Percentiles rank a stretch among this genome's conserved stretches.
phyloP scores from a whole-genome alignment of 331 rosid species.

The Malus hybrid region DNA sequence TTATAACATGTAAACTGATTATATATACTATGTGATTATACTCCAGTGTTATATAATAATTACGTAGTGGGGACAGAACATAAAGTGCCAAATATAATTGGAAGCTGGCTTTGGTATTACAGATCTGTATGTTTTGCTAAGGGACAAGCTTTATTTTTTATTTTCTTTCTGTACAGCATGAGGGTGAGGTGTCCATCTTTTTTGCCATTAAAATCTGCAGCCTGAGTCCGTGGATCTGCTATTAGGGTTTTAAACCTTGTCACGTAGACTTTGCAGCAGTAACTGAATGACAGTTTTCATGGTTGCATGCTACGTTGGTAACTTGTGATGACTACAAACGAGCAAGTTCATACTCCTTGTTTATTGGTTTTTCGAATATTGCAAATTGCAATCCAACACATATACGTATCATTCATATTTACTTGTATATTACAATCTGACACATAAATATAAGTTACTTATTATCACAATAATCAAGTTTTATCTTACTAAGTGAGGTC shows the following conservation, averaged over 20 bases:
- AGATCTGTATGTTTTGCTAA: conserved; percentile 13
- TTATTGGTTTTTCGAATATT: no score
- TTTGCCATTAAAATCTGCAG: background rate
- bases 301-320: background rate
- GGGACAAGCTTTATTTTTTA: conserved; percentile 16
- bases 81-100: conserved; percentile 1
- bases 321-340: background rate
- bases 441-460: no score
- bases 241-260: background rate
- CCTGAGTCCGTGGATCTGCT: conserved; percentile 5
- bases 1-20: no score
- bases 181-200: conserved; percentile 10
- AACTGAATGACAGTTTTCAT: background rate
- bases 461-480: accelerated
- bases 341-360: background rate
- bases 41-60: no score
- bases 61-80: no score
- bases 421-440: background rate
- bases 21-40: no score
- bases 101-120: background rate
- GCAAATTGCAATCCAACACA: no score
- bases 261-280: background rate
- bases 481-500: no score
- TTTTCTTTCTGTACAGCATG: conserved; percentile 7
- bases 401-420: background rate